These are phyloP conservation scores for Falciphora oryzae DNA, from an alignment of 2,329 filamentous ascomycete genomes.

Conservation along the genomic window DNA sequence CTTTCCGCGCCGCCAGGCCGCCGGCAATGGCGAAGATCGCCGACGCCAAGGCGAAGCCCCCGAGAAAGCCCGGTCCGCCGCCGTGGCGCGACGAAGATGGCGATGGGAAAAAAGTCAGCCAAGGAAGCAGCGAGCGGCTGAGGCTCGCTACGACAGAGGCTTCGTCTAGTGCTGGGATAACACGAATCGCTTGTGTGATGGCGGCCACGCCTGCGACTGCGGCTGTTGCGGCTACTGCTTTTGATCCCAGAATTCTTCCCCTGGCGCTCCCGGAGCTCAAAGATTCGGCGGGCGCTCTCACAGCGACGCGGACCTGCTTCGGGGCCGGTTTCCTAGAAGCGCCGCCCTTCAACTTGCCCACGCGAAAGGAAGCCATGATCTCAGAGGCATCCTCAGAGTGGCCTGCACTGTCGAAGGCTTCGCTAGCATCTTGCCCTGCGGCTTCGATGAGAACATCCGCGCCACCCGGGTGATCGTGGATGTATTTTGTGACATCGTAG, in stretches of 20 bases:
- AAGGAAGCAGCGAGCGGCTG: conserved; percentile 16
- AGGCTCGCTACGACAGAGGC: not conserved
- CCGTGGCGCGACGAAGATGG: conserved; percentile 8
- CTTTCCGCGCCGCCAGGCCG: conserved; percentile 23
- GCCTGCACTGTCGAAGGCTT: conserved; percentile 77
- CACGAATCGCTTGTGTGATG: not conserved
- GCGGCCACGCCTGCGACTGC: not conserved
- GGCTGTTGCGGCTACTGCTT: not conserved
- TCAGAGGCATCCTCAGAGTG: conserved; percentile 61
- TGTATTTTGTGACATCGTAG: conserved; percentile 89
- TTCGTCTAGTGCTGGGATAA: not conserved
- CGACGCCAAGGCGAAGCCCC: conserved; percentile 32
- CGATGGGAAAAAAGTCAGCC: conserved; percentile 13
- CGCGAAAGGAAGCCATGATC: conserved; percentile 26
- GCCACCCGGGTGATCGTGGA: conserved; percentile 87
- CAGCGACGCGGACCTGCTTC: conserved; percentile 7
- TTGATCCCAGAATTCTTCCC: not conserved
- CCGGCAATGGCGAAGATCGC: conserved; percentile 26
- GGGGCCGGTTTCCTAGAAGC: conserved; percentile 9
- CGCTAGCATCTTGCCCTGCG: conserved; percentile 35
- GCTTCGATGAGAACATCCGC: conserved; percentile 43
- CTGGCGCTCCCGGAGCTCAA: not conserved
- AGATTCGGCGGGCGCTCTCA: not conserved
- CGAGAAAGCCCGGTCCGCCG: conserved; percentile 25
- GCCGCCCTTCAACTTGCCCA: conserved; percentile 32